phyloP scores from a whole-genome alignment of 805 yeast species.

The Pichia manshurica region DNA sequence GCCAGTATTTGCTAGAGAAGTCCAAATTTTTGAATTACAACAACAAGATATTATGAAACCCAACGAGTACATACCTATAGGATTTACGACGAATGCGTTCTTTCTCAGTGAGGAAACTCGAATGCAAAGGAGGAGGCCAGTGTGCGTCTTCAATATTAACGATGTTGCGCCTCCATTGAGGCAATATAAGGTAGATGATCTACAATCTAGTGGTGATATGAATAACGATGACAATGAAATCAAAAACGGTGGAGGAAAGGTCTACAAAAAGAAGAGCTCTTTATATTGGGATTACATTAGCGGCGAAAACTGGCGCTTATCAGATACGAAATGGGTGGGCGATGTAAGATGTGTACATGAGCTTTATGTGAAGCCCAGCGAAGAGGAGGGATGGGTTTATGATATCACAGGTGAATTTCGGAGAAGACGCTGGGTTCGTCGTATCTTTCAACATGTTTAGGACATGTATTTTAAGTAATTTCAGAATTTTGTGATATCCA shows the following conservation, averaged over 20 bases:
- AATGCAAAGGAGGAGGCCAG: conserved; percentile 51
- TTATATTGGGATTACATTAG: conserved; percentile 58
- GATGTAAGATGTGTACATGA: conserved; percentile 37
- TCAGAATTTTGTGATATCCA: too few species aligned
- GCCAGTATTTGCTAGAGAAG: conserved; percentile 51
- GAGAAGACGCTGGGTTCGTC: conserved; percentile 1
- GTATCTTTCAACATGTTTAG: background rate
- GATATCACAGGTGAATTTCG: conserved; percentile 22
- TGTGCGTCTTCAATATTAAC: conserved; percentile 50
- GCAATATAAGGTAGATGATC: background rate
- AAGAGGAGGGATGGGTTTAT: conserved; percentile 40
- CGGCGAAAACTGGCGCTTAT: conserved; percentile 56
- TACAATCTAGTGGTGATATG: background rate
- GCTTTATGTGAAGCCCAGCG: conserved; percentile 23
- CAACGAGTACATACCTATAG: conserved; percentile 54
- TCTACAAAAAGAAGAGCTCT: background rate
- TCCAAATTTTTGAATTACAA: conserved; percentile 75
- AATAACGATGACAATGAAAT: background rate
- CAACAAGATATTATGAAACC: conserved; percentile 51
- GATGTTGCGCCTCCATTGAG: conserved; percentile 57
- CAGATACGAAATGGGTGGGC: background rate
- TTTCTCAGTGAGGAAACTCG: conserved; percentile 19
- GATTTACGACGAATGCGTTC: conserved; percentile 52
- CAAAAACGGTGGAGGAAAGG: background rate
- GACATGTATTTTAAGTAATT: too few species aligned